Base-by-base conservation (phyloP, 371 early-diverging fungal genomes). In the Saksenaea oblongispora region DNA sequence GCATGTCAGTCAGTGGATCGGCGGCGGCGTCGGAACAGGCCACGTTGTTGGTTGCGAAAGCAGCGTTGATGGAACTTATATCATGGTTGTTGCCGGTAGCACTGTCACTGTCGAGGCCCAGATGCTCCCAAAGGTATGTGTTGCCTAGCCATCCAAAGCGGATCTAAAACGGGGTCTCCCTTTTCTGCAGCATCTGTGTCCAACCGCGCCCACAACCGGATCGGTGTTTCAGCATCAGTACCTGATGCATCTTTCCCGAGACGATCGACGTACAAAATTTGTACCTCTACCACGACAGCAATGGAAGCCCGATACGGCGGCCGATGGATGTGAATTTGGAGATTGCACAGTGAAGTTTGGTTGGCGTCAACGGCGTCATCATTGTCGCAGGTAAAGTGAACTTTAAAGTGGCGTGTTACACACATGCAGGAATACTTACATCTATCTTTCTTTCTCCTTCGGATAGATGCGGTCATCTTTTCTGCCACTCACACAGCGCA, bases 211-310 rank as follows among this genome's bases (percentile, higher is more conserved):
- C 9, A 10, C 15, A 28, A 24, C 22, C 8, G 54, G 58, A 27
- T 42, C 53, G 28, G 64, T 61, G 61, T 61, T 56, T 36, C 65
- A 66, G 59, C 66, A 66, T 36, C 70, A 59, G 22, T 70, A 70
- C 28, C 34, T 70, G 5, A 56, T 70, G 24, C 54, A 65, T 26
- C 56, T 70, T 28, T 47, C 53, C 17, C 62, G 36, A 3, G 54
- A 65, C 14, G 63, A 70, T 61, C 2, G 70, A 14, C 47, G 53
- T 24, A 27, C 54, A 0, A 55, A 56, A 0, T 65, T 64, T 36
- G 44, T 34, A 11, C 53, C 55, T 10, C 10, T 55, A 14, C 37
- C 54, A 24, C 18, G 24, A 18, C 31, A 27, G 1, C 47, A 34
- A 24, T 68, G 68, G 70, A 37, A 62, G 9, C 56, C 62, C 18